Evolutionary conservation across 2,329 filamentous ascomycete genomes (phyloP).

Genomic region (Westerdykella aurantiaca): DNA sequence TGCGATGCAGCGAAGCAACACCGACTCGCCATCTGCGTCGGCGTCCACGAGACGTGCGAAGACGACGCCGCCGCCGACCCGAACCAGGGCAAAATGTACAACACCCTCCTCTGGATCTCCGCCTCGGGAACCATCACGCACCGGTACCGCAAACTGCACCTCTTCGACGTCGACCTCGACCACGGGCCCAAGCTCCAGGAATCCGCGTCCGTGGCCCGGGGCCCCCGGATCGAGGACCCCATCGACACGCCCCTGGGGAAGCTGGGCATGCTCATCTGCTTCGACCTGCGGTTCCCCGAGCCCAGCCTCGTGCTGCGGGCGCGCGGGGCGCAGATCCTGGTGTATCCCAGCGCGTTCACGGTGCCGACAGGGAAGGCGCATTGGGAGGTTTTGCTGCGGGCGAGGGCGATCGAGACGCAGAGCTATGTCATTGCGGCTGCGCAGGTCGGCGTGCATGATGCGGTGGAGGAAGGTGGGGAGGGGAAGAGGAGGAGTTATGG

Average conservation of each 20-base stretch:
- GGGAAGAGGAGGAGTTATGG: conserved; percentile 73
- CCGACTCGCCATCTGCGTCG: conserved; percentile 71
- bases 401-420: conserved; percentile 83
- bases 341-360: conserved; percentile 88
- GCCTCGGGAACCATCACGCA: conserved; percentile 53
- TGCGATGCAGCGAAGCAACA: conserved; percentile 60
- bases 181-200: conserved; percentile 56
- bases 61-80: conserved; percentile 47
- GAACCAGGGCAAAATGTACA: conserved; percentile 47
- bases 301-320: conserved; percentile 61
- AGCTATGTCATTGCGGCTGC: conserved; percentile 82
- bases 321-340: conserved; percentile 66
- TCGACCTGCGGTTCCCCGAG: conserved; percentile 83
- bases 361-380: conserved; percentile 77
- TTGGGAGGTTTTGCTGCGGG: conserved; percentile 74
- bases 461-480: conserved; percentile 21
- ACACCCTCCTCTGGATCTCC: conserved; percentile 65
- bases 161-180: conserved; percentile 69
- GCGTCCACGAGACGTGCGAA: conserved; percentile 62
- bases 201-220: conserved; percentile 60
- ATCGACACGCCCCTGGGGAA: conserved; percentile 69
- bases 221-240: conserved; percentile 55
- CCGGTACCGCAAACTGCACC: conserved; percentile 81
- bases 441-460: conserved; percentile 67
- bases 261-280: conserved; percentile 79